Evolutionary conservation across 2,329 filamentous ascomycete species (phyloP).

Genomic region (Penicillium thymicola): DNA sequence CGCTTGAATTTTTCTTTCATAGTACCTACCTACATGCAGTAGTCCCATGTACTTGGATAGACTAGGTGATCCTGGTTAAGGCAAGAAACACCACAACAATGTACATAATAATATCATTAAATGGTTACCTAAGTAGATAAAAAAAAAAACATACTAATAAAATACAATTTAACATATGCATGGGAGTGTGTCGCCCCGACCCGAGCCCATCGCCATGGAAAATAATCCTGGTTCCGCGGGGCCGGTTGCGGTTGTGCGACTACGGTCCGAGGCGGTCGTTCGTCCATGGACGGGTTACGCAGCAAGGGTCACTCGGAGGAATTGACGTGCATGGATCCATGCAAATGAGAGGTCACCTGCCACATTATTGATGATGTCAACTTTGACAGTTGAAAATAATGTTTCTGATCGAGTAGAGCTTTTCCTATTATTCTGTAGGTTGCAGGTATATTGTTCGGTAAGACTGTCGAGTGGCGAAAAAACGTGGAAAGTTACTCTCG

Average conservation of each 20-base stretch:
- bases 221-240: constrained; percentile 25
- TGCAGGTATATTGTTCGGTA: not conserved
- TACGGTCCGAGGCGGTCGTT: constrained; percentile 35
- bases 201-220: constrained; percentile 27
- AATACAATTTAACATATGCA: not conserved
- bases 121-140: not conserved
- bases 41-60: constrained; percentile 20
- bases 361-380: constrained; percentile 11
- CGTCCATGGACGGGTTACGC: constrained; percentile 13
- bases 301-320: constrained; percentile 10
- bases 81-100: not conserved
- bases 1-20: constrained; percentile 13
- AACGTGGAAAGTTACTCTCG: not conserved
- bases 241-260: constrained; percentile 31
- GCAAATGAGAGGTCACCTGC: constrained; percentile 10
- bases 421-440: not conserved
- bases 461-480: not conserved
- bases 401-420: not conserved
- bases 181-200: constrained; percentile 19
- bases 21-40: constrained; percentile 23
- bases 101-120: not conserved
- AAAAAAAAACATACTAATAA: not conserved
- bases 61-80: constrained; percentile 10
- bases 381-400: not conserved
- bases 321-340: constrained; percentile 15